These are phyloP conservation scores for Serendipita vermifera DNA, from an alignment of 768 basidiomycete genomes.

Conservation along the genomic window DNA sequence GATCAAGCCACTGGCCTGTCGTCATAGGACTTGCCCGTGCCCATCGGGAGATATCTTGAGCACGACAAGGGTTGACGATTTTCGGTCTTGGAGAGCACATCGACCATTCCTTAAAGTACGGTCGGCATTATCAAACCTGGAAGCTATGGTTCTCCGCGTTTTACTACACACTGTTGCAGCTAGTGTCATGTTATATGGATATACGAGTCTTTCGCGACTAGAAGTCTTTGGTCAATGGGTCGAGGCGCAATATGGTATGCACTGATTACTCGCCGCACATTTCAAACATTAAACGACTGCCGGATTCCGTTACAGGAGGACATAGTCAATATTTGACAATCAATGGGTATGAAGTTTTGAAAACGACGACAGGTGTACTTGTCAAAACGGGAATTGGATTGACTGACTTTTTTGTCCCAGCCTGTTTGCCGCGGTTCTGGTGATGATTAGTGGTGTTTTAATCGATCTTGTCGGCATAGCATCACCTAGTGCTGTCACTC, in stretches of 20 bases:
- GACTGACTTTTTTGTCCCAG: constrained; percentile 14
- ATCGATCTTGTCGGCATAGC: constrained; percentile 35
- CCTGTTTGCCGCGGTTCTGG: constrained; percentile 29
- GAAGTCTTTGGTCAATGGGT: background rate
- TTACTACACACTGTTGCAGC: background rate
- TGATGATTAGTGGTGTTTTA: constrained; percentile 29
- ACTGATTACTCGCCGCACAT: background rate
- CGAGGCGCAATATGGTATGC: background rate
- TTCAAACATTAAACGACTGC: background rate
- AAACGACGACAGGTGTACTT: background rate
- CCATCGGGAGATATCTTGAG: too few relatives aligned
- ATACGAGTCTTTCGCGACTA: background rate
- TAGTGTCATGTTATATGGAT: constrained; percentile 10
- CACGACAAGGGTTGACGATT: too few relatives aligned
- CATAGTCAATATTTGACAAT: constrained; percentile 66
- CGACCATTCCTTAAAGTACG: too few relatives aligned
- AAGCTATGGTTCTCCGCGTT: too few relatives aligned
- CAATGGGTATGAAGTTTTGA: constrained; percentile 40
- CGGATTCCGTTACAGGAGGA: constrained; percentile 31
- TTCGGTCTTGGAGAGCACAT: too few relatives aligned
- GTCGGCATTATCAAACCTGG: too few relatives aligned
- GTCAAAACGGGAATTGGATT: background rate
- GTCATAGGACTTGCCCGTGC: too few relatives aligned
- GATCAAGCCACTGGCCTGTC: too few relatives aligned
- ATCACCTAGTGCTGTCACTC: constrained; percentile 21